Conservation (phyloP, 1,139 yeast genomes). For the Saccharomycopsis hybrid region DNA sequence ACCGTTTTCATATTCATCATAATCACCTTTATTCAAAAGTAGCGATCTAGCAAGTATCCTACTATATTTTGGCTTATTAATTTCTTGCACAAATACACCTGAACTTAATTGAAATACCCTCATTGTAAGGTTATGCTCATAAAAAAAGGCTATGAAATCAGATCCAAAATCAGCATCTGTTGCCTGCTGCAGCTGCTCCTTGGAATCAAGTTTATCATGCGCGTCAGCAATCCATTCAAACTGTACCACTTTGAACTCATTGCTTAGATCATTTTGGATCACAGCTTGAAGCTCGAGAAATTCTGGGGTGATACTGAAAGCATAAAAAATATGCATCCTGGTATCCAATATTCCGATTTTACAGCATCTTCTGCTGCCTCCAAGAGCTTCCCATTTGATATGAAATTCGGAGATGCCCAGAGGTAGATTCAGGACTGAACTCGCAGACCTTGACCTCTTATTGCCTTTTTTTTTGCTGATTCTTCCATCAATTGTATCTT, state of each 20-base stretch:
- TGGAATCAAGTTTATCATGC: not conserved
- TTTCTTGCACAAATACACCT: conserved; percentile 1
- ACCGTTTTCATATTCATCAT: no score
- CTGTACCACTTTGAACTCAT: not conserved
- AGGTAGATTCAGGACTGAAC: no score
- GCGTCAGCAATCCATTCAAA: conserved; percentile 7
- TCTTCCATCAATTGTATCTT: no score
- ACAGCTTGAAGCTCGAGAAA: not conserved
- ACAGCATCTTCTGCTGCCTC: not conserved
- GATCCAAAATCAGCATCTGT: not conserved
- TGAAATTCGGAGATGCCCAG: no score
- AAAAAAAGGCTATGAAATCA: conserved; percentile 4
- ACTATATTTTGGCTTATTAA: conserved; percentile 4
- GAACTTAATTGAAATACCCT: conserved; percentile 1
- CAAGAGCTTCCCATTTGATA: conserved; percentile 4
- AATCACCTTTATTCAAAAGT: not conserved
- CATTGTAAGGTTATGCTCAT: conserved; percentile 4
- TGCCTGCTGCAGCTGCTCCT: no score
- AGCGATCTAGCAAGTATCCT: not conserved
- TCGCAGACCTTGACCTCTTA: no score
- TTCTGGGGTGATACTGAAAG: conserved; percentile 4
- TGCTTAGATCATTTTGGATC: not conserved
- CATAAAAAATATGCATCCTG: not conserved
- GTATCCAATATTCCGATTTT: not conserved
- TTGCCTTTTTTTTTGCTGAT: no score